Evolutionary conservation across 441 rosid species (phyloP), one percentile per base, ranked within the genome.

Genomic region (Brassica hybrid): DNA sequence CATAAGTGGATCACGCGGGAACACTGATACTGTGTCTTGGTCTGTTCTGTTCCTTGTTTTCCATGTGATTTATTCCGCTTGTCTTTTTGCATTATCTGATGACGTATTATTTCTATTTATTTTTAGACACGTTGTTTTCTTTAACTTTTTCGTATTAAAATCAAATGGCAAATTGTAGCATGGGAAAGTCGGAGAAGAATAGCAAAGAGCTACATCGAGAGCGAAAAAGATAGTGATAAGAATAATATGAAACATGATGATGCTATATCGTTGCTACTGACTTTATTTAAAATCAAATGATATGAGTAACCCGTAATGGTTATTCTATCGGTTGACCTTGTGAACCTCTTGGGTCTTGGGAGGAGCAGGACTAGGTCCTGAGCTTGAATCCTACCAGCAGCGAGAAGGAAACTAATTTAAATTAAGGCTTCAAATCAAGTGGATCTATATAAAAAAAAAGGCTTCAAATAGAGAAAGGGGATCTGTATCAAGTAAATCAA

Each of bases 1-100:
- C 34, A 3, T 48, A 21, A 68, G 52, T 48, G 69, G 69, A 19
- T 75, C 0, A 77, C 76, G 80, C 76, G 76, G 76, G 67, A 30
- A 71, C 2, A 18, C 54, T 71, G 60, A 64, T 54, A 77, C 66
- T 54, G 25, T n/a, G n/a, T n/a, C n/a, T 41, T 23, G 6, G n/a
- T n/a, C n/a, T n/a, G 41, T 69, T 63, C 21, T 34, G 69, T 34
- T 76, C 27, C 72, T 71, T 77, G 76, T 77, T 71, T 77, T 77
- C 80, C 80, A 77, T 61, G 80, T 77, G 80, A 45, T 5, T 25
- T n/a, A 60, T 8, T 17, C 14, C 17, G 1, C 3, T 36, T 36
- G 32, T 63, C 65, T 32, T 63, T 68, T 68, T 30, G 50, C 14
- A 7, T 8, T 16, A 13, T 23, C 6, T 74, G 18, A 41, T 52